phyloP scores from a whole-genome alignment of 352 stramenopile species.

The Globisporangium irregulare region DNA sequence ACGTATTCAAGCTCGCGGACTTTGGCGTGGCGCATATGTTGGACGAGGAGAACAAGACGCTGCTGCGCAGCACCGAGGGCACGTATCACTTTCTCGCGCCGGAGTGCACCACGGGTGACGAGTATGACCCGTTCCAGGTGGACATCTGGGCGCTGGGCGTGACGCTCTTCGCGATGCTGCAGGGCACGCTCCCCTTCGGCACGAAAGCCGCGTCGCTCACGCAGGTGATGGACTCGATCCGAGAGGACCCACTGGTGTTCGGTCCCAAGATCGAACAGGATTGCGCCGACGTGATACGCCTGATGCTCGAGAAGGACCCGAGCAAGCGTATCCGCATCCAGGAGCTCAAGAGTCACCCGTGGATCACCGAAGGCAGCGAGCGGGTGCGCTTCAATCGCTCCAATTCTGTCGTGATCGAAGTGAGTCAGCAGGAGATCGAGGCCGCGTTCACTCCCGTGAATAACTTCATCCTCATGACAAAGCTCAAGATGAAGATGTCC shows the following conservation, averaged over 20 bases:
- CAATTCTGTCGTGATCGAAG: slow-evolving; percentile 25
- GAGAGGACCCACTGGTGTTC: slow-evolving; percentile 48
- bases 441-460: slow-evolving; percentile 75
- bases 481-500: slow-evolving; percentile 76
- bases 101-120: slow-evolving; percentile 73
- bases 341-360: slow-evolving; percentile 52
- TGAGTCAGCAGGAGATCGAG: slow-evolving; percentile 67
- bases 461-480: slow-evolving; percentile 78
- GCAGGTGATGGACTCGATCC: slow-evolving; percentile 72
- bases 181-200: slow-evolving; percentile 71
- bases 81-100: slow-evolving; percentile 87
- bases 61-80: slow-evolving; percentile 75
- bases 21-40: slow-evolving; percentile 77
- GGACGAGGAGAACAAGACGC: slow-evolving; percentile 31
- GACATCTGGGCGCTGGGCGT: slow-evolving; percentile 85
- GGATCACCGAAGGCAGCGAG: slow-evolving; percentile 25
- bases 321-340: slow-evolving; percentile 45
- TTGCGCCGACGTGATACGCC: slow-evolving; percentile 38
- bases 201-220: slow-evolving; percentile 44
- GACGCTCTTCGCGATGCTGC: slow-evolving; percentile 71
- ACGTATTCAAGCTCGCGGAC: slow-evolving; percentile 75
- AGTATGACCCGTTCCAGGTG: slow-evolving; percentile 73
- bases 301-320: slow-evolving; percentile 63
- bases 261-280: slow-evolving; percentile 35
- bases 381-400: not conserved